A percentile compares a stretch with the other conserved stretches of the same genome.
These are phyloP conservation scores for Schizophyllum commune DNA, from an alignment of 1,284 basidiomycete genomes.

Conservation along the genomic window DNA sequence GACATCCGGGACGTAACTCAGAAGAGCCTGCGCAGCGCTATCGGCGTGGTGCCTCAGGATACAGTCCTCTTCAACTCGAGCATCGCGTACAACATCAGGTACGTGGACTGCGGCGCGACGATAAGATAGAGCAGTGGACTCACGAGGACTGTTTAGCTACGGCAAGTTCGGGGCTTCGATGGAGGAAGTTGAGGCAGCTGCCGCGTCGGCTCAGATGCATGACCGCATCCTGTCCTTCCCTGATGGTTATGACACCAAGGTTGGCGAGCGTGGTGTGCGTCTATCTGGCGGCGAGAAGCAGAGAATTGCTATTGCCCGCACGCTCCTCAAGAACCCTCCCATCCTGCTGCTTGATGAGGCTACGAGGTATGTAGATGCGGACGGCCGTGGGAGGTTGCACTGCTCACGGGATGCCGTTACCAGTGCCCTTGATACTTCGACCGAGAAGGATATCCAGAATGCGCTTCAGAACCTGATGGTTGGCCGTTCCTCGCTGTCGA, in stretches of 20 bases:
- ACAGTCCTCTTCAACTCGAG: slow-evolving; percentile 79
- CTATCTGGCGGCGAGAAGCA: slow-evolving; percentile 81
- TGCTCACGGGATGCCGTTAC: slow-evolving; percentile 8
- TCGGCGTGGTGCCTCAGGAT: slow-evolving; percentile 82
- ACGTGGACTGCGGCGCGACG: slow-evolving; percentile 12
- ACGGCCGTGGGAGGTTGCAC: background rate
- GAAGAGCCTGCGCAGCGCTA: slow-evolving; percentile 65
- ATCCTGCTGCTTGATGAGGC: slow-evolving; percentile 81
- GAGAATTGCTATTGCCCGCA: slow-evolving; percentile 80
- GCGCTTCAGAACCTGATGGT: slow-evolving; percentile 66
- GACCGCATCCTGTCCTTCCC: slow-evolving; percentile 75
- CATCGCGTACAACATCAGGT: slow-evolving; percentile 73
- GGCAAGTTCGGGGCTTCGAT: slow-evolving; percentile 60
- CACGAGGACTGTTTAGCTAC: slow-evolving; percentile 33
- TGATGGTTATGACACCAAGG: slow-evolving; percentile 70
- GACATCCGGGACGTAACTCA: slow-evolving; percentile 85
- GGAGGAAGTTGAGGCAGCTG: slow-evolving; percentile 68
- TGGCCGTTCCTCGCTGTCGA: slow-evolving; percentile 69
- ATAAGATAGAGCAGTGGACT: slow-evolving; percentile 1
- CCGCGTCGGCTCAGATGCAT: slow-evolving; percentile 75
- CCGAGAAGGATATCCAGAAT: slow-evolving; percentile 80
- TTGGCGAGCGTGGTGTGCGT: slow-evolving; percentile 71
- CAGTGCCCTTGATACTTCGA: slow-evolving; percentile 76
- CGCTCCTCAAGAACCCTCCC: slow-evolving; percentile 80
- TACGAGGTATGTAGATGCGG: slow-evolving; percentile 42